phyloP scores from a whole-genome alignment of 495 filamentous ascomycete species.

The Podospora australis region DNA sequence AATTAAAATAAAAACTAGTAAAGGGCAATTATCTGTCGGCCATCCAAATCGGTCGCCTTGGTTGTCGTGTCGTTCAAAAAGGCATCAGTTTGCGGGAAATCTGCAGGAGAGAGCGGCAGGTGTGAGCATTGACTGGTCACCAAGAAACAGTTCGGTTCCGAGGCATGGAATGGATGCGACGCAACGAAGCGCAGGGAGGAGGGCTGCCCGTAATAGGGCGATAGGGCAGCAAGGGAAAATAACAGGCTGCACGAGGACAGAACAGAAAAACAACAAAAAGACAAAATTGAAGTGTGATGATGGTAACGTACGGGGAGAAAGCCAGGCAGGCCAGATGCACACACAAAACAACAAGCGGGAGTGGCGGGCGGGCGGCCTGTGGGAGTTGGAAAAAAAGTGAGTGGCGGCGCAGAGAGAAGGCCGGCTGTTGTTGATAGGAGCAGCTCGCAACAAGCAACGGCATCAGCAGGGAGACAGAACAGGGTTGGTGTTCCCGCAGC shows the following conservation, averaged over 20 bases:
- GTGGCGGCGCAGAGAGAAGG: conserved; percentile 19
- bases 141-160: not conserved
- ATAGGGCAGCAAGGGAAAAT: conserved; percentile 1
- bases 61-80: conserved; percentile 18
- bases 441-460: not conserved
- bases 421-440: conserved; percentile 22
- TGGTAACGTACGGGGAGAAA: conserved; percentile 15
- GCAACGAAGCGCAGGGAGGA: too few species aligned
- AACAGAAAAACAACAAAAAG: too few species aligned
- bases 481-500: conserved; percentile 7
- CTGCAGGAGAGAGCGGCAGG: conserved; percentile 13
- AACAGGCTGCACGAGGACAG: conserved; percentile 17
- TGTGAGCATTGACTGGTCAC: conserved; percentile 23
- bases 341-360: conserved; percentile 23
- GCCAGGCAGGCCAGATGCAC: conserved; percentile 8
- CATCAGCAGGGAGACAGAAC: conserved; percentile 11
- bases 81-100: conserved; percentile 26
- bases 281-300: conserved; percentile 8
- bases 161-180: not conserved
- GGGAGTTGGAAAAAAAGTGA: conserved; percentile 18
- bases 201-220: not conserved
- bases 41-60: not conserved
- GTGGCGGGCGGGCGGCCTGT: conserved; percentile 17
- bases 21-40: conserved; percentile 1
- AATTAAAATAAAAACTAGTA: conserved; percentile 6